phyloP scores from a whole-genome alignment of 345 rosid species.

The Aquilaria yunnanensis region DNA sequence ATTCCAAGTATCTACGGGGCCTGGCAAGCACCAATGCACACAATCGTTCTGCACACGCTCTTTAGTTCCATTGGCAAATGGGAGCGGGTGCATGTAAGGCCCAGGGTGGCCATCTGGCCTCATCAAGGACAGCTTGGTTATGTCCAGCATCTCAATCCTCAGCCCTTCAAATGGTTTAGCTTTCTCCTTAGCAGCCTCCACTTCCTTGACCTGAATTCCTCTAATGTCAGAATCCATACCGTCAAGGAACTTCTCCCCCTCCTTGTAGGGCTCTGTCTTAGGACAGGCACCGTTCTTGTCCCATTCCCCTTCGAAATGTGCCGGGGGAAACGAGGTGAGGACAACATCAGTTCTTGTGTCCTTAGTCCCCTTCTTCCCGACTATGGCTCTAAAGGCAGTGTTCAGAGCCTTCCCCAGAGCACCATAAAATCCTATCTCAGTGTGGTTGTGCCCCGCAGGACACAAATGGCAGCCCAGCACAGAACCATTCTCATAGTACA shows the following conservation, averaged over 20 bases:
- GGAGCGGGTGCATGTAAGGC: conserved; percentile 63
- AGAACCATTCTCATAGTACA: conserved; percentile 49
- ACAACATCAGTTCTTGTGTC: conserved; percentile 26
- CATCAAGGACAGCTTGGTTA: conserved; percentile 49
- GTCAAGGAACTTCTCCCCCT: conserved; percentile 53
- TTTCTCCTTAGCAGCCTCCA: conserved; percentile 31
- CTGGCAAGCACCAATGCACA: conserved; percentile 91
- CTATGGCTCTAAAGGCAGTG: conserved; percentile 44
- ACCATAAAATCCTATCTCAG: conserved; percentile 66
- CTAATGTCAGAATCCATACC: conserved; percentile 71
- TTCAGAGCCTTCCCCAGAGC: conserved; percentile 59
- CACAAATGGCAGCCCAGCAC: conserved; percentile 78
- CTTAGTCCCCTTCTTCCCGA: conserved; percentile 21
- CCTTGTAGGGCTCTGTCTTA: conserved; percentile 54
- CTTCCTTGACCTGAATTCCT: conserved; percentile 48
- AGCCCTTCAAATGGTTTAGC: conserved; percentile 17
- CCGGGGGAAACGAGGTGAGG: conserved; percentile 66
- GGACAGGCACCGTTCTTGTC: conserved; percentile 76
- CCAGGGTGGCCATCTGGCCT: conserved; percentile 90
- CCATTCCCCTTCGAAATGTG: conserved; percentile 92
- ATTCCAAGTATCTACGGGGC: conserved; percentile 88
- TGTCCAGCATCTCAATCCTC: conserved; percentile 57
- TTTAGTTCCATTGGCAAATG: conserved; percentile 58
- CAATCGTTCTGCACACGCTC: conserved; percentile 81
- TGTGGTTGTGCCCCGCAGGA: conserved; percentile 45